These are phyloP conservation scores for Pleodorina starrii DNA, from an alignment of 139 green algal genomes.

Conservation along the genomic window DNA sequence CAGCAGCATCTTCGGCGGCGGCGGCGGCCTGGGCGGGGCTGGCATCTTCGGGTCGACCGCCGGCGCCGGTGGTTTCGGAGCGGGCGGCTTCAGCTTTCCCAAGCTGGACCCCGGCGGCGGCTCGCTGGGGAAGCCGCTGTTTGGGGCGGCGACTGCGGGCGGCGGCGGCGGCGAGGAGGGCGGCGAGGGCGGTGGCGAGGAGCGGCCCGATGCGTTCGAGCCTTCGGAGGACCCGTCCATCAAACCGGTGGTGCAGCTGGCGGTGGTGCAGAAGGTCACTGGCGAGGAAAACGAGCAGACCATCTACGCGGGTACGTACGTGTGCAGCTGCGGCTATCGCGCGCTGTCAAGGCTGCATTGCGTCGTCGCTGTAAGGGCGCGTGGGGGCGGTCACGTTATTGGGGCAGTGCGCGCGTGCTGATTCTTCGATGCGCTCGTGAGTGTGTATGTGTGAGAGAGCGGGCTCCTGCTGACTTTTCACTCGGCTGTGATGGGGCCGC, in stretches of 20 bases:
- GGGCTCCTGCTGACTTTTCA: no score
- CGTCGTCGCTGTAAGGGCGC: no score
- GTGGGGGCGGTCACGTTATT: no score
- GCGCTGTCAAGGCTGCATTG: no score
- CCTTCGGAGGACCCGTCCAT: constrained; percentile 39
- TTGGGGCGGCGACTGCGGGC: not conserved
- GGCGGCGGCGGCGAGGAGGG: not conserved
- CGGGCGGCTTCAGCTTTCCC: constrained; percentile 26
- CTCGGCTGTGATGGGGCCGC: no score
- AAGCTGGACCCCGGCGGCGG: constrained; percentile 7
- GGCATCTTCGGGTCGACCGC: not conserved
- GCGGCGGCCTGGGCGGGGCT: not conserved
- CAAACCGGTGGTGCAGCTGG: constrained; percentile 58
- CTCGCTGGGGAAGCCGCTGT: constrained; percentile 16
- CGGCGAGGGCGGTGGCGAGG: constrained; percentile 11
- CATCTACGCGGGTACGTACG: constrained; percentile 68
- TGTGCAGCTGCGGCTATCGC: no score
- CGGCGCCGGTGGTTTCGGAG: not conserved
- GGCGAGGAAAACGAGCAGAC: constrained; percentile 85
- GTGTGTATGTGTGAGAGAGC: no score
- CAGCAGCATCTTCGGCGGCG: constrained; percentile 3
- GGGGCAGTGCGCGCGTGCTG: no score
- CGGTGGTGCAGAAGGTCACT: constrained; percentile 68
- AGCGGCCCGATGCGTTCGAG: constrained; percentile 21
- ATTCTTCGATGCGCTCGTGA: no score